These are phyloP conservation scores for Chrysoporthe austroafricana DNA, from an alignment of 2,329 filamentous ascomycete genomes.

Conservation along the genomic window DNA sequence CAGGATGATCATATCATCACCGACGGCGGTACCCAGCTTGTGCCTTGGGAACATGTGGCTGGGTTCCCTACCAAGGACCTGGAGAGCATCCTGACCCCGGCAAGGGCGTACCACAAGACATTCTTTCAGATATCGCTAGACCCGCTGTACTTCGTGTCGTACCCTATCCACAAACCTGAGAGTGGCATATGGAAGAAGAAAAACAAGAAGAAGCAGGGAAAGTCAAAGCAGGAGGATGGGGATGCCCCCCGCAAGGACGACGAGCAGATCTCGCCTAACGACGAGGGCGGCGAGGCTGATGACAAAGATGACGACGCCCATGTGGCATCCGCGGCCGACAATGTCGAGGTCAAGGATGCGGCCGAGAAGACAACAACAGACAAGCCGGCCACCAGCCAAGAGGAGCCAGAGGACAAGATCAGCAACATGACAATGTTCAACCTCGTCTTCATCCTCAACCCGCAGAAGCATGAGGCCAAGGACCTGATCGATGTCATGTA, in stretches of 20 bases:
- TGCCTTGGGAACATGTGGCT: slow-evolving; percentile 73
- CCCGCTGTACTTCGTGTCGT: slow-evolving; percentile 78
- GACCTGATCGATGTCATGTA: slow-evolving; percentile 78
- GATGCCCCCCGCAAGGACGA: slow-evolving; percentile 34
- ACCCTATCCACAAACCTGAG: slow-evolving; percentile 80
- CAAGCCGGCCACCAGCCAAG: slow-evolving; percentile 41
- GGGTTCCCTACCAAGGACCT: slow-evolving; percentile 77
- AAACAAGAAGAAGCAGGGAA: slow-evolving; percentile 47
- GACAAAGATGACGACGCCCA: slow-evolving; percentile 20
- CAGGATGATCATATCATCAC: slow-evolving; percentile 60
- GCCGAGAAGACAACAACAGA: slow-evolving; percentile 39
- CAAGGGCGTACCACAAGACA: slow-evolving; percentile 76
- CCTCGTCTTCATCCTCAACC: slow-evolving; percentile 87
- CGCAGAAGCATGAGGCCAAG: slow-evolving; percentile 76
- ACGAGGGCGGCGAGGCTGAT: slow-evolving; percentile 31
- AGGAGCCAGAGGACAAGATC: slow-evolving; percentile 62
- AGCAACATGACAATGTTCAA: slow-evolving; percentile 96
- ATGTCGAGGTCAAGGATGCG: slow-evolving; percentile 38
- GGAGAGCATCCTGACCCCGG: slow-evolving; percentile 78
- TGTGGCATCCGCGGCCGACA: slow-evolving; percentile 35
- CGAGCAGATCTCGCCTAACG: slow-evolving; percentile 36
- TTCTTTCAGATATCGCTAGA: slow-evolving; percentile 83
- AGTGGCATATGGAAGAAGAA: slow-evolving; percentile 78
- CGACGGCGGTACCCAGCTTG: slow-evolving; percentile 59
- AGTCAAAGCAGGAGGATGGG: slow-evolving; percentile 37